These are phyloP conservation scores for Sugiyamaella pinicola DNA, from an alignment of 1,139 yeast genomes.

Conservation along the genomic window DNA sequence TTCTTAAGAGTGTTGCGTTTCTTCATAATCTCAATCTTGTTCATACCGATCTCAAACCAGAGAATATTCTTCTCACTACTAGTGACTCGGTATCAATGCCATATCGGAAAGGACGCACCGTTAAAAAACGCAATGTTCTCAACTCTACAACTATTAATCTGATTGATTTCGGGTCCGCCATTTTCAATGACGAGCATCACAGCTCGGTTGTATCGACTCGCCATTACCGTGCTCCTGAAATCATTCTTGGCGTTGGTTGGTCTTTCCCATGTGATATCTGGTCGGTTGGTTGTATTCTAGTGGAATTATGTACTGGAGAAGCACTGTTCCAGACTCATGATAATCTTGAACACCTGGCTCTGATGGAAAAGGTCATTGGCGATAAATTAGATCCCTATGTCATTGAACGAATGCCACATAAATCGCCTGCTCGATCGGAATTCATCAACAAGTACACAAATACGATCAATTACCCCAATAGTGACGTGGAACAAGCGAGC, in stretches of 20 bases:
- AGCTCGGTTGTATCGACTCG: slow-evolving; percentile 85
- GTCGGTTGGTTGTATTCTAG: slow-evolving; percentile 93
- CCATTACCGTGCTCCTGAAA: slow-evolving; percentile 97
- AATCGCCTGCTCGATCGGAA: slow-evolving; percentile 29
- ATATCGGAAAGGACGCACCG: slow-evolving; percentile 34
- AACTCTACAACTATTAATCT: slow-evolving; percentile 80
- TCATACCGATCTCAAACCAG: slow-evolving; percentile 96
- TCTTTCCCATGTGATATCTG: slow-evolving; percentile 94
- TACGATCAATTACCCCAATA: slow-evolving; percentile 41
- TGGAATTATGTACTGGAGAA: slow-evolving; percentile 92
- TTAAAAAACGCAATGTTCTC: slow-evolving; percentile 51
- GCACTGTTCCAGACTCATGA: slow-evolving; percentile 95
- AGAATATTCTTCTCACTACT: slow-evolving; percentile 72
- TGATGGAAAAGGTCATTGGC: slow-evolving; percentile 79
- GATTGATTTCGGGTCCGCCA: slow-evolving; percentile 95
- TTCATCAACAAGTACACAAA: slow-evolving; percentile 25
- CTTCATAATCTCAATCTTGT: slow-evolving; percentile 86
- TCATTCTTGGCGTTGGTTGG: slow-evolving; percentile 90
- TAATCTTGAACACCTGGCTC: slow-evolving; percentile 88
- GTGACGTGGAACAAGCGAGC: slow-evolving; percentile 51
- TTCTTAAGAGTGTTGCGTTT: slow-evolving; percentile 82
- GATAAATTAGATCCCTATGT: slow-evolving; percentile 37
- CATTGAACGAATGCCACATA: slow-evolving; percentile 35
- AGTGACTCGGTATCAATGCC: slow-evolving; percentile 24
- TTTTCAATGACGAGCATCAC: slow-evolving; percentile 92